Percentiles rank a stretch among this genome's conserved stretches.
phyloP scores from a whole-genome alignment of 2,329 filamentous ascomycete genomes.

The Apiospora saccharicola region DNA sequence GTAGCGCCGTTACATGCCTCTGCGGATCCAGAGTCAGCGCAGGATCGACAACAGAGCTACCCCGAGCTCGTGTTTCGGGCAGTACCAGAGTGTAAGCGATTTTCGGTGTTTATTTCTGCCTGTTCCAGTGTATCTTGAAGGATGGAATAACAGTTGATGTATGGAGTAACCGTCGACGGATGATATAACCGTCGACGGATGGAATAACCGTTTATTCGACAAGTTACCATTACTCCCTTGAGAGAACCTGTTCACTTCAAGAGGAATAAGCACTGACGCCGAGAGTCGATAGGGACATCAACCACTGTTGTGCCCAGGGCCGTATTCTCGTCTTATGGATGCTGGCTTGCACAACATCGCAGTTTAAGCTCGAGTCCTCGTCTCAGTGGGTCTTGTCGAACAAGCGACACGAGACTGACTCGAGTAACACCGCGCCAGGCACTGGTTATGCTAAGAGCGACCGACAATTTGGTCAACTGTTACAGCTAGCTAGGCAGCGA shows the following conservation, averaged over 20 bases:
- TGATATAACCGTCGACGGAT: no score
- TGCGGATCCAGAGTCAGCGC: background rate
- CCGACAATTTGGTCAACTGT: background rate
- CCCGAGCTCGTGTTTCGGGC: background rate
- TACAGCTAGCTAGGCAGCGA: background rate
- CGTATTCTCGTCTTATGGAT: conserved; percentile 22
- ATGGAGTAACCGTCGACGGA: no score
- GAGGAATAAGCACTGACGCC: no score
- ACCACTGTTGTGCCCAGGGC: conserved; percentile 24
- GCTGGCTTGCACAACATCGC: conserved; percentile 15
- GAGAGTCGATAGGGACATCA: background rate
- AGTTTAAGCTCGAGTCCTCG: background rate
- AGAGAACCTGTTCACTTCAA: no score
- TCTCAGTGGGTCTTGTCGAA: background rate
- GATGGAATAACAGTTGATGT: no score
- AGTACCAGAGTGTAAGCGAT: background rate
- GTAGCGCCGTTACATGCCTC: background rate
- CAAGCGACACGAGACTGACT: background rate
- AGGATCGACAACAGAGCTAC: background rate
- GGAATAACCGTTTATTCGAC: no score
- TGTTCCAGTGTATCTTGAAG: no score
- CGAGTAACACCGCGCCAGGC: background rate
- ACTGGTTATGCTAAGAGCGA: background rate
- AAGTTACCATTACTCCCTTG: no score
- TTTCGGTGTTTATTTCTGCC: no score